Evolutionary conservation across 2,329 filamentous ascomycete species (phyloP), one percentile per base, ranked within the genome.

Genomic region (Aspergillus pseudotamarii): DNA sequence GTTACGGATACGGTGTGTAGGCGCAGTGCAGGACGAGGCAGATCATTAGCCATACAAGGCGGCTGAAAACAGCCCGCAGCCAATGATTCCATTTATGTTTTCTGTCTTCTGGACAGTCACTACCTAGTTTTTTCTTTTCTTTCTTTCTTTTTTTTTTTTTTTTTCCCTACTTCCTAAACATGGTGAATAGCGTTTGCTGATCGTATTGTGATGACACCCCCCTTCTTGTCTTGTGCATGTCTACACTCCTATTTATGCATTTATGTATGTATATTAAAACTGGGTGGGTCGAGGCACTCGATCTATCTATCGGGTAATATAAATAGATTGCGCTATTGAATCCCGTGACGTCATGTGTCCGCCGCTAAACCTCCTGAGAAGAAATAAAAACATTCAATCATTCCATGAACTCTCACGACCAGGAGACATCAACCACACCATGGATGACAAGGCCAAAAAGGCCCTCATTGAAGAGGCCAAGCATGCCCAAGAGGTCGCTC

Each of bases 391-490:
- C 38, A 41, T 41, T 19, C 16, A 41, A 41, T 41, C 38, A n/a
- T n/a, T 41, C 6, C 1, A n/a, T 6, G 32, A 34, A 1, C 34
- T 36, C 34, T 23, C 10, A 21, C 43, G 23, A 14, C 10, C n/a
- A 21, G 14, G 9, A 21, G n/a, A 43, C 41, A n/a, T 30, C 45
- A 28, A 28, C 45, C 60, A 53, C 46, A 60, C 38, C 30, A 81
- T 81, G 76, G 69, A 78, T 28, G 82, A 86, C 62, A 84, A 79
- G 73, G 77, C 89, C 72, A 87, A 85, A 74, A 80, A 85, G 58
- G 83, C 85, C 28, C 85, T 85, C 21, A 74, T 87, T 66, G 89
- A 94, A 68, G 94, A 97, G 73, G 89, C 89, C 61, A 83, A 86
- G 64, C 88, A 89, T 66, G 86, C 91, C 60, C 87, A 83, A 68